Percentiles rank a stretch among this genome's conserved stretches.
Evolutionary conservation across 164 flowering plant genomes (phyloP).

Genomic region (Aristolochia fimbriata): DNA sequence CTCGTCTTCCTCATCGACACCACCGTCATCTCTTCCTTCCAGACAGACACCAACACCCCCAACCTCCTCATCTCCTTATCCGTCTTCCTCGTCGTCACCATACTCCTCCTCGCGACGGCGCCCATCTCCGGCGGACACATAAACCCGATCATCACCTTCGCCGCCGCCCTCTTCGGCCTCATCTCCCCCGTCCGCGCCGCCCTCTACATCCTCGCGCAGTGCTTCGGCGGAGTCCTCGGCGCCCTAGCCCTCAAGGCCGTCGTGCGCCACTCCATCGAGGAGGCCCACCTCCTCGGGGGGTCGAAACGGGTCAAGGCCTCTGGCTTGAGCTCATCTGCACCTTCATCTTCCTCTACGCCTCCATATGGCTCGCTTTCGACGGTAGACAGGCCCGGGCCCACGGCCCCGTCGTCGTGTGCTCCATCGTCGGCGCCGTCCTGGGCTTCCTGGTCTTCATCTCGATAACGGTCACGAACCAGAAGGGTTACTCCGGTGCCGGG

Average conservation of each 20-base stretch:
- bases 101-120: constrained; percentile 34
- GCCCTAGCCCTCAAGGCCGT: constrained; percentile 45
- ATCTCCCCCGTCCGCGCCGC: constrained; percentile 35
- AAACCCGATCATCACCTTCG: constrained; percentile 38
- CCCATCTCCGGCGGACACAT: constrained; percentile 62
- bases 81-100: constrained; percentile 17
- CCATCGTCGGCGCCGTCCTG: constrained; percentile 30
- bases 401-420: constrained; percentile 27
- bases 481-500: constrained; percentile 52
- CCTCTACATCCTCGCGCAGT: constrained; percentile 46
- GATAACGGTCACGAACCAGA: constrained; percentile 32
- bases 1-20: constrained; percentile 44
- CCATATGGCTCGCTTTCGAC: constrained; percentile 46
- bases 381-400: constrained; percentile 22
- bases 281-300: constrained; percentile 42
- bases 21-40: constrained; percentile 36
- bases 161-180: constrained; percentile 39
- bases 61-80: constrained; percentile 31
- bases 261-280: constrained; percentile 20
- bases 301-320: constrained; percentile 29
- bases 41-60: constrained; percentile 27
- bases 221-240: constrained; percentile 40
- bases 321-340: constrained; percentile 47
- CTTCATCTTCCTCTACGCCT: constrained; percentile 38
- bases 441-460: constrained; percentile 42